Evolutionary conservation across 345 rosid species (phyloP).

Genomic region (Theobroma cacao): DNA sequence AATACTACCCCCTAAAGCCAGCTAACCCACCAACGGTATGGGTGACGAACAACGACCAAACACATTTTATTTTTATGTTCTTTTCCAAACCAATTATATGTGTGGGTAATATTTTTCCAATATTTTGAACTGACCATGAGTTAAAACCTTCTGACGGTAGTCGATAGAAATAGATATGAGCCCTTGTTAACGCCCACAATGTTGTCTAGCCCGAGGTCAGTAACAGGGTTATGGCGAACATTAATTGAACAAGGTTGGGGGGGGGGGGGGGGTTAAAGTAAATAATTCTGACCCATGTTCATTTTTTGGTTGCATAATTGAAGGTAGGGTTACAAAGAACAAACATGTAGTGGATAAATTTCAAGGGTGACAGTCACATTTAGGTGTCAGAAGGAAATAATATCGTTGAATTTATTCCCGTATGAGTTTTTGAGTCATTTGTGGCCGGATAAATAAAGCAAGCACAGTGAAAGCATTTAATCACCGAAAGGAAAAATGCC

Average conservation of each 20-base stretch:
- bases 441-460: neutral
- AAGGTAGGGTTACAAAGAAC: neutral
- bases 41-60: neutral
- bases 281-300: neutral
- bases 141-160: no score
- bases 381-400: neutral
- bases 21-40: neutral
- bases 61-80: neutral
- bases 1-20: neutral
- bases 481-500: neutral
- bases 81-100: neutral
- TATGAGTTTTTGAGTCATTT: neutral
- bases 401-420: neutral
- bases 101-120: no score
- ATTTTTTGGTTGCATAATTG: neutral
- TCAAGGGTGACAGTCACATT: neutral
- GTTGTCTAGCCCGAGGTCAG: neutral
- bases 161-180: no score
- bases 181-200: no score
- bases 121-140: no score
- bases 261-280: no score
- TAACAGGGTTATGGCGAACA: neutral
- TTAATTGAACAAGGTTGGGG: neutral
- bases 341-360: neutral
- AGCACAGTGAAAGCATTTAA: neutral